phyloP scores from a whole-genome alignment of 129 eudicot species.

The Heracleum sosnowskyi region DNA sequence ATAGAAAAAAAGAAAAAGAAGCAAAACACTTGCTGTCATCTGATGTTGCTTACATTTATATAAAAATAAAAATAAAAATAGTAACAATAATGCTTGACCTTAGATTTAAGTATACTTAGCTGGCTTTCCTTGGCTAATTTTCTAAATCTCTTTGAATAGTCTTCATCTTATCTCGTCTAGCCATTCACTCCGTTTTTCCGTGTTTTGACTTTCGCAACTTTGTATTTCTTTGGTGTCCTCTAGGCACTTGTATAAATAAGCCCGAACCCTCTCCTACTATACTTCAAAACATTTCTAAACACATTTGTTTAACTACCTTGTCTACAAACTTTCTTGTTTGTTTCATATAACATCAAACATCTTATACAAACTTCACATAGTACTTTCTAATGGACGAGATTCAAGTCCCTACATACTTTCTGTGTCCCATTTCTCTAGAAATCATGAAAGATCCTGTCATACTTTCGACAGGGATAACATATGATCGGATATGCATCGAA shows the following conservation, averaged over 20 bases:
- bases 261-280: background rate
- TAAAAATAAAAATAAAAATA: background rate
- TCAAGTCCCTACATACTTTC: conserved; percentile 53
- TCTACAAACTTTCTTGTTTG: background rate
- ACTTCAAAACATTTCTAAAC: background rate
- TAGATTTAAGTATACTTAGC: background rate
- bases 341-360: background rate
- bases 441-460: conserved; percentile 48
- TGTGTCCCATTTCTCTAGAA: conserved; percentile 56
- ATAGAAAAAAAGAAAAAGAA: background rate
- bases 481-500: conserved; percentile 40
- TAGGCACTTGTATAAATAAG: too few species aligned
- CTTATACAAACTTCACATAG: background rate
- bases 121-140: background rate
- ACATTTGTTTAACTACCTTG: background rate
- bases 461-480: conserved; percentile 36
- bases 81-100: background rate
- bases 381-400: conserved; percentile 13
- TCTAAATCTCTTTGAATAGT: background rate
- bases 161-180: background rate
- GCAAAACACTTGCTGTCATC: background rate
- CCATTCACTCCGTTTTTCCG: too few species aligned
- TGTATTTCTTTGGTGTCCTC: too few species aligned
- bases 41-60: background rate
- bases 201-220: too few species aligned